These are phyloP conservation scores for Rhinocladiella mackenziei DNA, from an alignment of 2,329 filamentous ascomycete genomes.

Conservation along the genomic window DNA sequence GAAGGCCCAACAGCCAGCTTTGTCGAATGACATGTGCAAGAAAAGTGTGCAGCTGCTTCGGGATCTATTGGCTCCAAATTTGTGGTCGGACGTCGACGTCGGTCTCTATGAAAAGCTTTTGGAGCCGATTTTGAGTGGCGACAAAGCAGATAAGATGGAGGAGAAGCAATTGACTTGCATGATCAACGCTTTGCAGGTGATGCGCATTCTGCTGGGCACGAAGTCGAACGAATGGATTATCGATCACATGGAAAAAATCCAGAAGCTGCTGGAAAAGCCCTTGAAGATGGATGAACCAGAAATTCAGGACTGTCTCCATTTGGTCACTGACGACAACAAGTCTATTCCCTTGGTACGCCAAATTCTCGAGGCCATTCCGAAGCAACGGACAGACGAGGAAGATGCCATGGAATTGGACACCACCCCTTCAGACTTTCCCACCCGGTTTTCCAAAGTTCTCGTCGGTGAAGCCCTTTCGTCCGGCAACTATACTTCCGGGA, in stretches of 20 bases:
- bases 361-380: constrained; percentile 82
- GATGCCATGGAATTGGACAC: constrained; percentile 70
- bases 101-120: constrained; percentile 89
- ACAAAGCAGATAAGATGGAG: constrained; percentile 77
- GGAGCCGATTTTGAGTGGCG: constrained; percentile 76
- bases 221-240: constrained; percentile 90
- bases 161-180: constrained; percentile 67
- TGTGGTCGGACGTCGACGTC: constrained; percentile 88
- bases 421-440: constrained; percentile 80
- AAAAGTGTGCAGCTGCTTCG: constrained; percentile 78
- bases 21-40: constrained; percentile 73
- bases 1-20: constrained; percentile 51
- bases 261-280: constrained; percentile 85
- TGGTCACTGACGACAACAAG: constrained; percentile 63
- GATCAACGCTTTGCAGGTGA: constrained; percentile 88
- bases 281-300: constrained; percentile 85
- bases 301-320: constrained; percentile 86
- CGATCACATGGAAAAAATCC: constrained; percentile 68
- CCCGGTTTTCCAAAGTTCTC: constrained; percentile 69
- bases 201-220: constrained; percentile 82
- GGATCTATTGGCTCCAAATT: constrained; percentile 77
- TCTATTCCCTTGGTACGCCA: constrained; percentile 55
- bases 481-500: constrained; percentile 76
- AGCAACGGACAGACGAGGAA: constrained; percentile 80
- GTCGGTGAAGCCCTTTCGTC: constrained; percentile 83